These are phyloP conservation scores for Colletotrichum shisoi DNA, from an alignment of 2,329 filamentous ascomycete species.

Conservation along the genomic window DNA sequence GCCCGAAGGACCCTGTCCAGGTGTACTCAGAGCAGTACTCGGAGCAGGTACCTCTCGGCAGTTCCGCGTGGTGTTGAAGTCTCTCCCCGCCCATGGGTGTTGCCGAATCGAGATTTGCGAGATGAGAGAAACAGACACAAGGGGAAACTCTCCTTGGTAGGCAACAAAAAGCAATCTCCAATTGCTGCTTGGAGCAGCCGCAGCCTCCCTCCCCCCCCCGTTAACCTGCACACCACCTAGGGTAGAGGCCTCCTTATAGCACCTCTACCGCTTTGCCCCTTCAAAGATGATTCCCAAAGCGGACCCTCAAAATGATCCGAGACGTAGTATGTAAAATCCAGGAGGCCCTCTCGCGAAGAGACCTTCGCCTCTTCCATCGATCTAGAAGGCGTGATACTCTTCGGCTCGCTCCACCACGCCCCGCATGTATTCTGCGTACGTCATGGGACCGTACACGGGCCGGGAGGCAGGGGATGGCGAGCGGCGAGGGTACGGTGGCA, in stretches of 20 bases:
- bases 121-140: background rate
- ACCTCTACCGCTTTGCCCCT: background rate
- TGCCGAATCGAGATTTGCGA: no score
- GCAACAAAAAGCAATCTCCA: background rate
- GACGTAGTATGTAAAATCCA: background rate
- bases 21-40: no score
- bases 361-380: background rate
- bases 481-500: conserved; percentile 23
- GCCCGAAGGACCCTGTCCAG: no score
- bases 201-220: no score
- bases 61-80: no score
- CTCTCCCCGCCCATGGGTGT: no score
- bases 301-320: no score
- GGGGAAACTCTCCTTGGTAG: background rate
- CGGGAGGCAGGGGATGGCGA: conserved; percentile 16
- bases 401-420: conserved; percentile 4
- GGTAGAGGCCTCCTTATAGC: background rate
- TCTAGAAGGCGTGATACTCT: background rate
- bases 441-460: conserved; percentile 19
- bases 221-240: background rate
- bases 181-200: background rate
- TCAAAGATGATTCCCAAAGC: no score
- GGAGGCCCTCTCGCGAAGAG: no score
- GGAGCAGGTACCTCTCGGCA: no score
- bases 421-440: conserved; percentile 22